These are phyloP conservation scores for Pseudogymnoascus sp. DNA, from an alignment of 2,329 filamentous ascomycete species.

Conservation along the genomic window DNA sequence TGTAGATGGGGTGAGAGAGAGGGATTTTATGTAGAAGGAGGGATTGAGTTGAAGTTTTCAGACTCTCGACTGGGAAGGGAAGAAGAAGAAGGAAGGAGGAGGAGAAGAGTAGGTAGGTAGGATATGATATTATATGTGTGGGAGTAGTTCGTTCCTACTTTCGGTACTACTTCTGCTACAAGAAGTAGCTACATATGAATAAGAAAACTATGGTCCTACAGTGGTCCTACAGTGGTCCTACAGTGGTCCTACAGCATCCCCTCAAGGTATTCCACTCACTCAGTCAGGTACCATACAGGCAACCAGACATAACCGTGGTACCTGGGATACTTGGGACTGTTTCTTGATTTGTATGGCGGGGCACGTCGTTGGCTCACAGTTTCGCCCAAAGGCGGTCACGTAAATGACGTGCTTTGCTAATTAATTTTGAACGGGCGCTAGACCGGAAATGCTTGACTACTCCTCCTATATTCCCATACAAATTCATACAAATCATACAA, in stretches of 20 bases:
- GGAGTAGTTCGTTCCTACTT: background rate
- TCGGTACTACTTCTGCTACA: background rate
- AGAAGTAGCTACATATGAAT: background rate
- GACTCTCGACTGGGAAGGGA: background rate
- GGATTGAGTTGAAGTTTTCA: background rate
- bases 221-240: background rate
- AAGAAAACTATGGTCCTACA: background rate
- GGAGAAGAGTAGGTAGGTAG: background rate
- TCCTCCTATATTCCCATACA: background rate
- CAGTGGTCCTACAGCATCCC: background rate
- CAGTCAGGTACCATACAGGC: background rate
- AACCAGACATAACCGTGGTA: background rate
- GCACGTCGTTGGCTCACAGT: background rate
- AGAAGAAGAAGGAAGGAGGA: background rate
- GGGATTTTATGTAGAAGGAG: background rate
- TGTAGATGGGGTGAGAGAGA: background rate
- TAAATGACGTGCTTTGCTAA: conserved; percentile 4
- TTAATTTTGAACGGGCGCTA: conserved; percentile 3
- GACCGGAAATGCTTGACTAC: background rate
- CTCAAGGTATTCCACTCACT: background rate
- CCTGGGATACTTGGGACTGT: background rate
- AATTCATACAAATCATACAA: background rate
- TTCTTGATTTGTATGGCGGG: background rate
- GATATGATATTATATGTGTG: background rate
- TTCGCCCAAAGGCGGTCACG: background rate